These are phyloP conservation scores for Zopfia rhizophila DNA, from an alignment of 2,329 filamentous ascomycete genomes.

Conservation along the genomic window DNA sequence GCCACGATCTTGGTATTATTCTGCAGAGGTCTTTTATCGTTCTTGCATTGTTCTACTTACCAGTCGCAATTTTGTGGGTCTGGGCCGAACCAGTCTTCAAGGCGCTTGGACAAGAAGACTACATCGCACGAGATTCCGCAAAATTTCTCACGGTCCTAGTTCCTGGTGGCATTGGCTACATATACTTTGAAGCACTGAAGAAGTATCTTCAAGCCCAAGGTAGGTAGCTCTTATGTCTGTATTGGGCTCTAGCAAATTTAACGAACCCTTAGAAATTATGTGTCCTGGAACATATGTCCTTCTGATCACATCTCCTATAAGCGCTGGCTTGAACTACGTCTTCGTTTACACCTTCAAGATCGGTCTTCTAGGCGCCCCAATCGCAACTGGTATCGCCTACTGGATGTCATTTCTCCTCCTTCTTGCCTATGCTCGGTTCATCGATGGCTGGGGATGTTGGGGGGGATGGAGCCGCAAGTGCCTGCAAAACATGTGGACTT, in stretches of 20 bases:
- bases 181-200: constrained; percentile 84
- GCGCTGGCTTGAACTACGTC: constrained; percentile 68
- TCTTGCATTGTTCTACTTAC: constrained; percentile 75
- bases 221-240: constrained; percentile 33
- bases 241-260: constrained; percentile 11
- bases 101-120: constrained; percentile 79
- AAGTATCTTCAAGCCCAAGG: constrained; percentile 69
- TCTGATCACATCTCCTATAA: constrained; percentile 69
- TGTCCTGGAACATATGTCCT: constrained; percentile 71
- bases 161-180: constrained; percentile 84
- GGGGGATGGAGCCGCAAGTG: constrained; percentile 75
- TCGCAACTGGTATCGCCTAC: constrained; percentile 86
- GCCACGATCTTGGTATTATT: constrained; percentile 80
- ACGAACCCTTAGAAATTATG: constrained; percentile 64
- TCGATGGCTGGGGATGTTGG: constrained; percentile 81
- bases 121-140: constrained; percentile 78
- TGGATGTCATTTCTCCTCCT: constrained; percentile 85
- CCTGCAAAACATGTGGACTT: constrained; percentile 73
- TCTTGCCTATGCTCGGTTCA: constrained; percentile 75
- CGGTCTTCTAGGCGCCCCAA: constrained; percentile 79
- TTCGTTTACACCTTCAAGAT: constrained; percentile 78
- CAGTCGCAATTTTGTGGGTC: constrained; percentile 78
- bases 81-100: constrained; percentile 79
- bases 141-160: constrained; percentile 78
- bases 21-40: constrained; percentile 81